phyloP scores from a whole-genome alignment of 1,139 yeast genomes.

The Protomyces arabidopsidicola region DNA sequence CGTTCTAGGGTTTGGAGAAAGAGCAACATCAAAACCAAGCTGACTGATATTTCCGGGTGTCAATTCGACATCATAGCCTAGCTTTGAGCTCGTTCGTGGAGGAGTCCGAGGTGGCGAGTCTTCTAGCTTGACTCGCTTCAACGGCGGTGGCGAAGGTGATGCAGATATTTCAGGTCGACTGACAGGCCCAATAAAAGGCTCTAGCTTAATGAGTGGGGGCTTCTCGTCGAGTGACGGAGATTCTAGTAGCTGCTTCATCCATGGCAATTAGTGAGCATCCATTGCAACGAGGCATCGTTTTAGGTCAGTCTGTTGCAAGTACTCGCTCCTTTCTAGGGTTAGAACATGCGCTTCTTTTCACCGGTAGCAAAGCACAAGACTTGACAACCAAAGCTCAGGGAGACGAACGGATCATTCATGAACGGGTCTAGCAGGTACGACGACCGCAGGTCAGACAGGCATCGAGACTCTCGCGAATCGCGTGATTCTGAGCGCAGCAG shows the following conservation, averaged over 20 bases:
- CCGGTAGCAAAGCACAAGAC: no score
- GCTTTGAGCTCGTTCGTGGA: not conserved
- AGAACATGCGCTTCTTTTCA: no score
- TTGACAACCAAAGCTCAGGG: not conserved
- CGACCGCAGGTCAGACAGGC: constrained; percentile 24
- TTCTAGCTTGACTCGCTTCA: not conserved
- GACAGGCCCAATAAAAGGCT: not conserved
- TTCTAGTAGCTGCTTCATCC: not conserved
- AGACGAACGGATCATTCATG: not conserved
- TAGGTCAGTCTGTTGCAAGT: no score
- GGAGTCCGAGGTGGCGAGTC: not conserved
- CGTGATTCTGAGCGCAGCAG: constrained; percentile 33
- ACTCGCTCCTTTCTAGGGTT: no score
- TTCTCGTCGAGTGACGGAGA: not conserved
- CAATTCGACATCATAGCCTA: not conserved
- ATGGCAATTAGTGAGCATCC: not conserved
- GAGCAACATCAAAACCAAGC: constrained; percentile 23
- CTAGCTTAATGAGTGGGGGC: not conserved
- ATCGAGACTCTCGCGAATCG: constrained; percentile 33
- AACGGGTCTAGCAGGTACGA: constrained; percentile 13
- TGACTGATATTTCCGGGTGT: constrained; percentile 17
- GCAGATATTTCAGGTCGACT: not conserved
- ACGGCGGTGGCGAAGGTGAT: not conserved
- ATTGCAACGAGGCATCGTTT: no score
- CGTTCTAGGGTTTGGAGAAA: constrained; percentile 3